These are phyloP conservation scores for Aquilaria malaccensis DNA, from an alignment of 345 rosid genomes.

Conservation along the genomic window DNA sequence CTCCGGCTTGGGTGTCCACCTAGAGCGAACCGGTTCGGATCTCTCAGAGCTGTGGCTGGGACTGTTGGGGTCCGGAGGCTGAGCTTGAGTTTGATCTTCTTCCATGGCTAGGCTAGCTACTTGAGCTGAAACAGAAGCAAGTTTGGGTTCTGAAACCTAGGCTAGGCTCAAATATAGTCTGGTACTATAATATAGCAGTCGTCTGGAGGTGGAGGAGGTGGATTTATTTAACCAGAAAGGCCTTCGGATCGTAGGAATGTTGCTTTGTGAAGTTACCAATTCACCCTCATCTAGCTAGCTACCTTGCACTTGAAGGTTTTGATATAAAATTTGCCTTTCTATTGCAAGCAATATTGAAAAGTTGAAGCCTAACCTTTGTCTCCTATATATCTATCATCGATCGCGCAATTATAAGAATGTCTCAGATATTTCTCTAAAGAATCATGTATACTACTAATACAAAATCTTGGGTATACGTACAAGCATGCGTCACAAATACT, in stretches of 20 bases:
- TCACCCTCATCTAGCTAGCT: conserved; percentile 21
- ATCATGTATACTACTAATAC: too few relatives aligned
- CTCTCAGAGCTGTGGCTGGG: conserved; percentile 35
- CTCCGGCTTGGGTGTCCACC: conserved; percentile 99
- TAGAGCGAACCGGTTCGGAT: conserved; percentile 74
- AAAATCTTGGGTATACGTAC: too few relatives aligned
- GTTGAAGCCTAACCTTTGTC: too few relatives aligned
- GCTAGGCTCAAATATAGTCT: conserved; percentile 11
- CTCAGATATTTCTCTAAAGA: too few relatives aligned
- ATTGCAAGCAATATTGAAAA: too few relatives aligned
- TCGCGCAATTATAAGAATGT: too few relatives aligned
- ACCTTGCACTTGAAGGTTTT: background rate
- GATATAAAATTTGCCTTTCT: background rate
- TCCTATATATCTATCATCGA: too few relatives aligned
- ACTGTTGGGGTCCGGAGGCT: conserved; percentile 31
- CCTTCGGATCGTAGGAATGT: conserved; percentile 23
- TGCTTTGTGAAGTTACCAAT: conserved; percentile 28
- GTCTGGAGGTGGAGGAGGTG: conserved; percentile 8
- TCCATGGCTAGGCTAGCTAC: conserved; percentile 34
- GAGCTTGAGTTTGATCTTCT: conserved; percentile 21
- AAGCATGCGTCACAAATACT: too few relatives aligned
- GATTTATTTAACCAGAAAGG: conserved; percentile 26
- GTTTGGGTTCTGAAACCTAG: conserved; percentile 28
- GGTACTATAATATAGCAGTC: conserved; percentile 15
- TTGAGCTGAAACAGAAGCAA: background rate